A percentile compares a stretch with the other conserved stretches of the same genome.
Conservation (phyloP, 768 basidiomycete species). For the Calocybe cyanea region DNA sequence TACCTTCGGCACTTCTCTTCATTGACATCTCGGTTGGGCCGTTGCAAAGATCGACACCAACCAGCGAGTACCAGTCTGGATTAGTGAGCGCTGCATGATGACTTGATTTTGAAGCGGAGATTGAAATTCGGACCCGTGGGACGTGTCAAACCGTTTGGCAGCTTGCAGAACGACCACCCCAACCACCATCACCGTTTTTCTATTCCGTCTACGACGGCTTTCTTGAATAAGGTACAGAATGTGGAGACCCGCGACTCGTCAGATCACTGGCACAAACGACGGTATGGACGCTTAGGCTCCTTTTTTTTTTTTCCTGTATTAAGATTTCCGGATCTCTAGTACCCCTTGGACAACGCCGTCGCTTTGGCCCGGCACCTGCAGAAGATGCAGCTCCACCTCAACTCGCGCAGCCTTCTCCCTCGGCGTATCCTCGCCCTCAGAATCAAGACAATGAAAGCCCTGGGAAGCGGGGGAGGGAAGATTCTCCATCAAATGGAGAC, state of each 20-base stretch:
- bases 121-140: slow-evolving; percentile 20
- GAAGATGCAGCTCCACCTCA: slow-evolving; percentile 83
- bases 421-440: slow-evolving; percentile 71
- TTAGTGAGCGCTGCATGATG: slow-evolving; percentile 13
- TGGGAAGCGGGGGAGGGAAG: slow-evolving; percentile 63
- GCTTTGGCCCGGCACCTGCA: slow-evolving; percentile 84
- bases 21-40: slow-evolving; percentile 24
- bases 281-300: slow-evolving; percentile 44
- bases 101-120: slow-evolving; percentile 31
- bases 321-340: slow-evolving; percentile 34
- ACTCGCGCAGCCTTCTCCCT: slow-evolving; percentile 83
- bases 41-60: no score
- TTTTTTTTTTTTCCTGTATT: slow-evolving; percentile 15
- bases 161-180: slow-evolving; percentile 2
- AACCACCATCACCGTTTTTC: slow-evolving; percentile 26
- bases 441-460: slow-evolving; percentile 53
- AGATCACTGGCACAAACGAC: slow-evolving; percentile 92
- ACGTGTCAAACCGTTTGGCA: slow-evolving; percentile 5
- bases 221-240: slow-evolving; percentile 47
- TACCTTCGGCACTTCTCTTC: slow-evolving; percentile 38
- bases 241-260: slow-evolving; percentile 88
- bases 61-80: no score
- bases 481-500: slow-evolving; percentile 57
- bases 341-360: slow-evolving; percentile 83
- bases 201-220: slow-evolving; percentile 23